Percentiles rank a stretch among this genome's conserved stretches.
Conservation (phyloP, 495 filamentous ascomycete species). For the Massariosphaeria phaeospora region DNA sequence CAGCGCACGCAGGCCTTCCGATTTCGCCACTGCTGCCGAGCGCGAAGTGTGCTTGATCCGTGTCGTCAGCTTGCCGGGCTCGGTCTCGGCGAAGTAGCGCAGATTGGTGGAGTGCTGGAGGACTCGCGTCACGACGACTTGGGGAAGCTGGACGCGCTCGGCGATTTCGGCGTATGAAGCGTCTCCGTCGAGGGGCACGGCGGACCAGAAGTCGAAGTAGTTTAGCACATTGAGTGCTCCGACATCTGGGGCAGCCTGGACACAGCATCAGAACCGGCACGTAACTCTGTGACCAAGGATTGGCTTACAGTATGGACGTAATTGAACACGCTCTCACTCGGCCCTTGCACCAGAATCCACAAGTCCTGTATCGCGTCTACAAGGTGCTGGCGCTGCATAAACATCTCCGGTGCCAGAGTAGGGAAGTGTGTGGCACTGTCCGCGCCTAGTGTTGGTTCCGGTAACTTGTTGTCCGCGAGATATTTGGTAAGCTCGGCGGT, state of each 20-base stretch:
- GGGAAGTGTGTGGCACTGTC: conserved; percentile 12
- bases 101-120: conserved; percentile 15
- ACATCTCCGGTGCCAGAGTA: conserved; percentile 1
- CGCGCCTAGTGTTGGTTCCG: conserved; percentile 3
- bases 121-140: conserved; percentile 17
- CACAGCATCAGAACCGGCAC: no score
- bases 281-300: no score
- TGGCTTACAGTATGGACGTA: conserved; percentile 14
- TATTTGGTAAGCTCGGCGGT: conserved; percentile 1
- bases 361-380: conserved; percentile 10
- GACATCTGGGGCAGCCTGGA: conserved; percentile 15
- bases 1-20: conserved; percentile 1
- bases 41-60: conserved; percentile 19
- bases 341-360: conserved; percentile 11
- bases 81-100: conserved; percentile 17
- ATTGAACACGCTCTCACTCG: conserved; percentile 23
- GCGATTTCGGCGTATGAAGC: conserved; percentile 17
- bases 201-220: conserved; percentile 25
- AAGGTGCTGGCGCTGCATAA: conserved; percentile 7
- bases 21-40: conserved; percentile 7
- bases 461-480: conserved; percentile 14
- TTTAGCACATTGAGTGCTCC: conserved; percentile 20
- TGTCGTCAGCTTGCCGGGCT: conserved; percentile 1
- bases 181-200: conserved; percentile 16
- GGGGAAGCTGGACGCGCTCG: background rate